phyloP scores from a whole-genome alignment of 2,329 filamentous ascomycete genomes.

The Trichoderma cornu-damae region DNA sequence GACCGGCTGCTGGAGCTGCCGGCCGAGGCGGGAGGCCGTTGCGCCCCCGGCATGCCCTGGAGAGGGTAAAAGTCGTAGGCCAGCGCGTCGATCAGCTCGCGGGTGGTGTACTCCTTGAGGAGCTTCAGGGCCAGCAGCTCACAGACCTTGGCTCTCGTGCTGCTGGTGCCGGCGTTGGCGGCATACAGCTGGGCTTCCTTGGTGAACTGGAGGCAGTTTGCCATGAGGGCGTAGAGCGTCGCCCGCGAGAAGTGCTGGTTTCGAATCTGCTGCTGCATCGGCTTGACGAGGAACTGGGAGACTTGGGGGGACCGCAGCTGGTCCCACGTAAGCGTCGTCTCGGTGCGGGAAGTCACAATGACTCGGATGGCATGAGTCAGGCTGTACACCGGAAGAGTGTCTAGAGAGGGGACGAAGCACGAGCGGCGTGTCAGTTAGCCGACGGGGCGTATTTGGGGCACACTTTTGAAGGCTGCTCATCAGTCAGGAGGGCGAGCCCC shows the following conservation, averaged over 20 bases:
- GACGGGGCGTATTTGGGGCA: background rate
- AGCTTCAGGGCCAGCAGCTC: constrained; percentile 86
- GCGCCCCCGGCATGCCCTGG: constrained; percentile 62
- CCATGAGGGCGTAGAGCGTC: constrained; percentile 83
- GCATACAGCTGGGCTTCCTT: constrained; percentile 81
- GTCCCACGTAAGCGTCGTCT: constrained; percentile 91
- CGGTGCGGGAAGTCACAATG: constrained; percentile 76
- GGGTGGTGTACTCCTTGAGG: constrained; percentile 80
- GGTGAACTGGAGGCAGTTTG: constrained; percentile 87
- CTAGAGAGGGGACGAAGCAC: constrained; percentile 40
- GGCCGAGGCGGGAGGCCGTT: constrained; percentile 34
- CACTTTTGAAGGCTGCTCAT: background rate
- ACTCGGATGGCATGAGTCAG: constrained; percentile 86
- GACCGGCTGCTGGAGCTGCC: constrained; percentile 35
- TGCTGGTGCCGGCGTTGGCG: constrained; percentile 76
- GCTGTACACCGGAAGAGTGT: constrained; percentile 81
- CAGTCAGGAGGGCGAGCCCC: background rate
- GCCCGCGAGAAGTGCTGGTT: constrained; percentile 78
- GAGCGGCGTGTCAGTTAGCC: background rate
- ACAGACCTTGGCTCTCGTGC: constrained; percentile 80
- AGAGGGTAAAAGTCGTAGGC: constrained; percentile 94
- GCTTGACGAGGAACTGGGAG: constrained; percentile 91
- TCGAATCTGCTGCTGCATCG: constrained; percentile 85
- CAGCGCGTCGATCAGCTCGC: constrained; percentile 87
- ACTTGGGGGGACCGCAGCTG: constrained; percentile 93